A percentile compares a stretch with the other conserved stretches of the same genome.
phyloP scores from a whole-genome alignment of 768 basidiomycete species.

The Termitomyces sp. region DNA sequence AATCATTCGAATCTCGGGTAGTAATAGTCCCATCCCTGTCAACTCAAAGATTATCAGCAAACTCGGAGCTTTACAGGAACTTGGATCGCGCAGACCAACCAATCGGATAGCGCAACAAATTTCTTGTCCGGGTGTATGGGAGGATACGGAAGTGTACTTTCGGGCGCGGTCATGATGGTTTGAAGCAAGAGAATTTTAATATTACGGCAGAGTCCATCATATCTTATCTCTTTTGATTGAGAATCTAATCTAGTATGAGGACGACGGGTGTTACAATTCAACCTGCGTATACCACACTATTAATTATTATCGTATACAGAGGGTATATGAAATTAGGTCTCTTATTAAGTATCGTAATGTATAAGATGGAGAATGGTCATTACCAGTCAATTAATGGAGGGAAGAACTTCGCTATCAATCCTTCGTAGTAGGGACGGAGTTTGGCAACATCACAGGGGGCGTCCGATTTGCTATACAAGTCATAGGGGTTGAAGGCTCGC shows the following conservation, averaged over 20 bases:
- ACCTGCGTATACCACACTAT: too few species aligned
- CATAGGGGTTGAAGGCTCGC: conserved; percentile 89
- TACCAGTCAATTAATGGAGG: conserved; percentile 81
- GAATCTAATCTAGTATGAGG: not conserved
- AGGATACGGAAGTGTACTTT: conserved; percentile 78
- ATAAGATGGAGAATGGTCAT: conserved; percentile 2
- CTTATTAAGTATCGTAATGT: not conserved
- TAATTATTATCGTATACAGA: not conserved
- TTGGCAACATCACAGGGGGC: conserved; percentile 55
- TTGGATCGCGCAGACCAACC: conserved; percentile 47
- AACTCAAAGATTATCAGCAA: conserved; percentile 1
- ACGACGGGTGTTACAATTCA: too few species aligned
- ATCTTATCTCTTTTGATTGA: conserved; percentile 8
- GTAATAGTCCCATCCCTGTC: conserved; percentile 92
- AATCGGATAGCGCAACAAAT: conserved; percentile 88
- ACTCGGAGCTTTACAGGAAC: not conserved
- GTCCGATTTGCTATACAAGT: conserved; percentile 89
- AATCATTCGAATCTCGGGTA: conserved; percentile 89
- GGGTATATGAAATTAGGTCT: not conserved
- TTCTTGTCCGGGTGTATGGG: conserved; percentile 75
- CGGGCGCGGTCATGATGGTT: conserved; percentile 29
- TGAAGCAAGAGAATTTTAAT: not conserved
- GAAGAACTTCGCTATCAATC: conserved; percentile 83
- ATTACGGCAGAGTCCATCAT: not conserved
- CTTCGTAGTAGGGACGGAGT: conserved; percentile 81